Percentiles rank a stretch among this genome's conserved stretches.
phyloP scores from a whole-genome alignment of 352 stramenopile genomes.

The Phytopythium cucurbitacearum region DNA sequence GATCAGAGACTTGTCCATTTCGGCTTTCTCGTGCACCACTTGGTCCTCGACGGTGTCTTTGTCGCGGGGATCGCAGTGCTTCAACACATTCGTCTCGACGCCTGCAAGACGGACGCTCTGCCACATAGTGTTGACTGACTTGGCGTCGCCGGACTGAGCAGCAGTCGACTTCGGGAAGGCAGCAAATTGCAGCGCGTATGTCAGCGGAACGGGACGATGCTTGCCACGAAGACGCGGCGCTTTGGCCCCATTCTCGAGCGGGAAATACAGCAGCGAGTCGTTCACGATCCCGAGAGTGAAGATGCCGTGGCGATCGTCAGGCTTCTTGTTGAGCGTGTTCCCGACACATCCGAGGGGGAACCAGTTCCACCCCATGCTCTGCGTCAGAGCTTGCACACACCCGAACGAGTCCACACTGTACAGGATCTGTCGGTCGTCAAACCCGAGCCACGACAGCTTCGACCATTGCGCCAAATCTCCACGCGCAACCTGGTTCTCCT shows the following conservation, averaged over 20 bases:
- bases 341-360: constrained; percentile 67
- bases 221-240: constrained; percentile 55
- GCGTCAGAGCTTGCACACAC: constrained; percentile 53
- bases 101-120: constrained; percentile 52
- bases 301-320: constrained; percentile 43
- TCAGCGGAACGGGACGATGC: constrained; percentile 69
- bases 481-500: constrained; percentile 47
- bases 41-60: constrained; percentile 20
- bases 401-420: constrained; percentile 71
- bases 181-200: constrained; percentile 49
- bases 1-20: constrained; percentile 83
- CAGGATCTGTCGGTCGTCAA: constrained; percentile 68
- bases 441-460: constrained; percentile 67
- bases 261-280: constrained; percentile 72
- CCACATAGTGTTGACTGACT: constrained; percentile 50
- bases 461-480: constrained; percentile 45
- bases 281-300: constrained; percentile 73
- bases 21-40: constrained; percentile 59
- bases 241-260: constrained; percentile 37
- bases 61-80: constrained; percentile 1
- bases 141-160: constrained; percentile 20
- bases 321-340: constrained; percentile 56
- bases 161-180: constrained; percentile 46
- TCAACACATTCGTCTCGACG: constrained; percentile 17
- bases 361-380: constrained; percentile 58